phyloP scores from a whole-genome alignment of 495 filamentous ascomycete species.

The Aspergillus incahuasiensis region DNA sequence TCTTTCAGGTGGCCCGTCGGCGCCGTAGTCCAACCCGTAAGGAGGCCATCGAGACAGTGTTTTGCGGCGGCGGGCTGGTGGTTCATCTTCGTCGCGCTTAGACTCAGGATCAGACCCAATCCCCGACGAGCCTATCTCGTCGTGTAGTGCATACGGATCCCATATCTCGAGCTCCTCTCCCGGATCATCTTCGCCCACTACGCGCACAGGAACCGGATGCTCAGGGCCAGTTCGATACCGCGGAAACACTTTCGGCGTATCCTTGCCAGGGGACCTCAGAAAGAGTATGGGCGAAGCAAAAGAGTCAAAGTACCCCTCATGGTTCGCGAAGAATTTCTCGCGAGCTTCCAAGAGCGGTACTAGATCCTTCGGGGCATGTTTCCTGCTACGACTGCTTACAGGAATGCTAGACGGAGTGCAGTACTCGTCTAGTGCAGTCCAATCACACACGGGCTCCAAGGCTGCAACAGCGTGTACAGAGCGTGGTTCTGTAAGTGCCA shows the following conservation, averaged over 20 bases:
- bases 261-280: conserved; percentile 46
- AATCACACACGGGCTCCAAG: conserved; percentile 37
- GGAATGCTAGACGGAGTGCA: conserved; percentile 15
- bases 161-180: not conserved
- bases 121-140: not conserved
- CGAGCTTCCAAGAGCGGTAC: conserved; percentile 37
- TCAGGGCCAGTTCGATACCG: conserved; percentile 32
- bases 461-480: conserved; percentile 33
- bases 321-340: conserved; percentile 38
- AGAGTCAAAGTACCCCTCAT: conserved; percentile 51
- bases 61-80: conserved; percentile 29
- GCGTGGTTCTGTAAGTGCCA: conserved; percentile 55
- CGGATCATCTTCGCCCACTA: conserved; percentile 1
- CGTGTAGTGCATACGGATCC: conserved; percentile 8
- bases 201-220: conserved; percentile 32
- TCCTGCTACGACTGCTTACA: conserved; percentile 1
- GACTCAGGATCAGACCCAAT: not conserved
- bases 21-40: conserved; percentile 35
- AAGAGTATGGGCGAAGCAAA: conserved; percentile 58
- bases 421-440: conserved; percentile 36
- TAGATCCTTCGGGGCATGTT: conserved; percentile 29
- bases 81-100: not conserved
- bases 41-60: conserved; percentile 40
- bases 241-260: conserved; percentile 33
- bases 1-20: conserved; percentile 14